Base-by-base conservation (phyloP, 2,329 filamentous ascomycete species). In the Fusarium siculi region DNA sequence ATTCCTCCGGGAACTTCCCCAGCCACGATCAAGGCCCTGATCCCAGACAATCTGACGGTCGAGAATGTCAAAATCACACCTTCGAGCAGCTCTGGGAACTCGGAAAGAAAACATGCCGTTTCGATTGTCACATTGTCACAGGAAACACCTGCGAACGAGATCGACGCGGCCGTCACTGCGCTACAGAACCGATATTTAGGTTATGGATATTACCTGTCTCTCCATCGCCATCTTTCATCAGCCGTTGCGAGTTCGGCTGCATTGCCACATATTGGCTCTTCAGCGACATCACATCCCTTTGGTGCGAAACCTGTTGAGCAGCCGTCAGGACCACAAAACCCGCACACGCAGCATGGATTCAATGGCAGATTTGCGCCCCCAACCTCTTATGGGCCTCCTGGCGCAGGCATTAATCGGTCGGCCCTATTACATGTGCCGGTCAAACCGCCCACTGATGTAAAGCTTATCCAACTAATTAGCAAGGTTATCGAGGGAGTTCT, bases 171-270 rank as follows among this genome's bases (percentile, higher is more conserved):
- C 1, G 93, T 97, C 58, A 96, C 91, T 78, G 84, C 89, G 7
- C 84, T 97, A 37, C 93, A 97, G 79, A 95, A 96, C 73, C 90
- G 88, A 74, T 97, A 98, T 79, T 85, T 97, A 21, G 95, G 95
- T 21, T 94, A 90, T 79, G 95, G 95, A 9, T 94, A 92, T 83
- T 92, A 95, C 80, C 85, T 98, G 5, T 92, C 90, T 11, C 87
- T 97, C 49, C 93, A 95, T 68, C 88, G 94, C 15, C 93, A 97
- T 82, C 87, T 97, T 8, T 97, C 94, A 0, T 97, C 94, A 6
- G 91, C 92, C 8, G 84, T 87, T n/a, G 80, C 86, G 30, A 85
- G 87, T 10, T 82, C 87, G 3, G 75, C 80, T 3, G 81, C 85
- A n/a, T 58, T 80, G 7, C 67, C 79, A 7, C 78, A 64, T n/a